Conservation (phyloP, 768 basidiomycete genomes). For the Macrolepiota albuminosa region DNA sequence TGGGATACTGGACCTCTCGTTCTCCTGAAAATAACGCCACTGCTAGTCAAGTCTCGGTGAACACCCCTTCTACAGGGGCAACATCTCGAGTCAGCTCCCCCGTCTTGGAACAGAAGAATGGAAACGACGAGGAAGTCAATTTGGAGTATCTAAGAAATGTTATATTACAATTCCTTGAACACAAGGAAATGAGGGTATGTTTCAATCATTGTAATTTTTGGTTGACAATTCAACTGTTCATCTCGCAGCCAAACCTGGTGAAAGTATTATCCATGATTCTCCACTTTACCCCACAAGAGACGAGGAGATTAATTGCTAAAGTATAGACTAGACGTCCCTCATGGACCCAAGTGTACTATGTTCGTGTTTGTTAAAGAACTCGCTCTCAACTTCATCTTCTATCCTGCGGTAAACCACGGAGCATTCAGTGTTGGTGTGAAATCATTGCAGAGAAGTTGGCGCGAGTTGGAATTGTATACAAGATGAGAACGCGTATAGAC, state of each 20-base stretch:
- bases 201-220: not conserved
- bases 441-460: too few species aligned
- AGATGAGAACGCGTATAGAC: not conserved
- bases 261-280: conserved; percentile 89
- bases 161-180: conserved; percentile 94
- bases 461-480: not conserved
- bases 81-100: conserved; percentile 30
- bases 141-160: conserved; percentile 95
- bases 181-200: conserved; percentile 96
- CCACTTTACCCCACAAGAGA: conserved; percentile 94
- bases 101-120: conserved; percentile 25
- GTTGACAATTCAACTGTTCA: not conserved
- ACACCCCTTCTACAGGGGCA: conserved; percentile 23
- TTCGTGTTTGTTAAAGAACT: not conserved
- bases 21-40: conserved; percentile 36
- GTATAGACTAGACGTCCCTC: conserved; percentile 42
- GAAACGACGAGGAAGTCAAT: conserved; percentile 88
- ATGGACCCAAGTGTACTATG: not conserved
- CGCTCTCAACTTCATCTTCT: not conserved
- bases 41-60: conserved; percentile 32
- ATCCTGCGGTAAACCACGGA: not conserved
- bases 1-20: conserved; percentile 82
- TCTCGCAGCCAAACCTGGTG: conserved; percentile 44
- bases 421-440: not conserved
- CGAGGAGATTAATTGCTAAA: conserved; percentile 83